Conservation (phyloP, 352 stramenopile species). For the Phytophthora fragariae region DNA sequence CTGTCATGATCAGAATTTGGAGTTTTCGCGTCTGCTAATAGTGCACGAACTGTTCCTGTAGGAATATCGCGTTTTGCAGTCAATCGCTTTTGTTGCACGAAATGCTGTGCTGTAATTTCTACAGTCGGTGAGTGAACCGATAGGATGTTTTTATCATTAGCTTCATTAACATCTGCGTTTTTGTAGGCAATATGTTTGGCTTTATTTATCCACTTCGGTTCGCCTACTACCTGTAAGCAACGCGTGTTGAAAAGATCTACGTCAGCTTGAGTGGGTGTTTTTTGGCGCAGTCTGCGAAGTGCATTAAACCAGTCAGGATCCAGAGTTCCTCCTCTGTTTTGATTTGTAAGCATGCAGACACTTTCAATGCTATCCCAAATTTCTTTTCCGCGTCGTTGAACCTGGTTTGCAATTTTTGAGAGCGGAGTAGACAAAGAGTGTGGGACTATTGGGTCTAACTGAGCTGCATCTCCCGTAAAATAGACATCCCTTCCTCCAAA, state of each 20-base stretch:
- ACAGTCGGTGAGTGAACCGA: not conserved
- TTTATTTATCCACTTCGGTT: not conserved
- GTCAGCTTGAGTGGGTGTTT: not conserved
- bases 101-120: not conserved
- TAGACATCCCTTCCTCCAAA: too few species aligned
- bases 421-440: too few species aligned
- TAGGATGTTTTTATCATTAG: not conserved
- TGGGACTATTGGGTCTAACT: too few species aligned
- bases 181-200: not conserved
- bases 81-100: not conserved
- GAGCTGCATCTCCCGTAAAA: too few species aligned
- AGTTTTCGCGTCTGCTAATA: not conserved
- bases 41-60: not conserved
- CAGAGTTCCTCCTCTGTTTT: not conserved
- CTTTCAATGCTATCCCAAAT: not conserved
- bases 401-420: too few species aligned
- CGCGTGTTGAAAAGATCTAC: not conserved
- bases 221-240: not conserved
- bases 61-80: not conserved
- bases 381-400: too few species aligned
- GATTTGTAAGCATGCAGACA: not conserved
- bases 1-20: not conserved
- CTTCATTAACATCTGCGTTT: not conserved
- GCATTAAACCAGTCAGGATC: not conserved
- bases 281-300: not conserved